phyloP scores from a whole-genome alignment of 2,329 filamentous ascomycete species.

The Trichoderma harzianum region DNA sequence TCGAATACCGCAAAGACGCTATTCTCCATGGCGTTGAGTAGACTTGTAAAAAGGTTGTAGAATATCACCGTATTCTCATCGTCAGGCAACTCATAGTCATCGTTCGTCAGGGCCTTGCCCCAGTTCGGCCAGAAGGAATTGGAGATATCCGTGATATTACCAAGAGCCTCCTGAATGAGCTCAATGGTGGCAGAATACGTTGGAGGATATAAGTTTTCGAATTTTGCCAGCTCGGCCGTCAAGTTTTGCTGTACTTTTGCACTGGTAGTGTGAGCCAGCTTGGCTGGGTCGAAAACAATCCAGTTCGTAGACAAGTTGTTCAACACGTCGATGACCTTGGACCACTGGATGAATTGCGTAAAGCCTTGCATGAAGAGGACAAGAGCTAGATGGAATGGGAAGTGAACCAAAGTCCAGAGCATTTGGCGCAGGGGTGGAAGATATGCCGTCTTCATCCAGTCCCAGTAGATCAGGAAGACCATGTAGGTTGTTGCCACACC shows the following conservation, averaged over 20 bases:
- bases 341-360: conserved; percentile 53
- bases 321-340: conserved; percentile 37
- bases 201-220: conserved; percentile 27
- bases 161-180: conserved; percentile 25
- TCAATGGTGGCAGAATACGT: conserved; percentile 23
- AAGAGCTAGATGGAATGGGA: conserved; percentile 61
- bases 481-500: conserved; percentile 42
- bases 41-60: not conserved
- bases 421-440: conserved; percentile 57
- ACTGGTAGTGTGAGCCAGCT: conserved; percentile 24
- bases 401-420: conserved; percentile 55
- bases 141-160: conserved; percentile 29
- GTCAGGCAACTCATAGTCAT: not conserved
- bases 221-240: conserved; percentile 23
- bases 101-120: not conserved
- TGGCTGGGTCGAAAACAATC: conserved; percentile 17
- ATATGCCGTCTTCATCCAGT: conserved; percentile 63
- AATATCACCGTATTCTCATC: not conserved
- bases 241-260: conserved; percentile 21
- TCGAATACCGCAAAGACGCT: conserved; percentile 31
- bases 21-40: conserved; percentile 27
- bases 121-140: conserved; percentile 28
- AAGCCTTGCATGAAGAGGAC: conserved; percentile 62
- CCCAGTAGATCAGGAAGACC: conserved; percentile 49
- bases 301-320: conserved; percentile 21